These are phyloP conservation scores for Boeremia exigua DNA, from an alignment of 2,329 filamentous ascomycete species.

Conservation along the genomic window DNA sequence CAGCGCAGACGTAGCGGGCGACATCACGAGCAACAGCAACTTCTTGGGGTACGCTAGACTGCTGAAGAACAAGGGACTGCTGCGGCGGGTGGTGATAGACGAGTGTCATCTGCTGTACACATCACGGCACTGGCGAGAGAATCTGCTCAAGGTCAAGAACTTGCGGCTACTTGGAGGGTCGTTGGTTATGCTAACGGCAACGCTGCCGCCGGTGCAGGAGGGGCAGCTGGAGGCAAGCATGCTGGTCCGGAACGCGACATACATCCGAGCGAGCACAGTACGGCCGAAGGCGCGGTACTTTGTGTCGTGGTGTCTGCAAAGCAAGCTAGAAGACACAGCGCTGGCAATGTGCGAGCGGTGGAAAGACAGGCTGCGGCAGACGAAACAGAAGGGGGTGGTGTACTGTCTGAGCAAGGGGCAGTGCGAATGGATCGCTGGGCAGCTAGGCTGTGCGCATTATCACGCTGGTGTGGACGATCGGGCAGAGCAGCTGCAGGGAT, in stretches of 20 bases:
- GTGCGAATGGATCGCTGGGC: too few species aligned
- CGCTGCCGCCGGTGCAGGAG: not conserved
- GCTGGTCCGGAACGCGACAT: not conserved
- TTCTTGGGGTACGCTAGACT: not conserved
- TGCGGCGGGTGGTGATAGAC: not conserved
- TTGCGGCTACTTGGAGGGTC: not conserved
- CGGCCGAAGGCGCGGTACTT: constrained; percentile 6
- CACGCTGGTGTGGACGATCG: constrained; percentile 10
- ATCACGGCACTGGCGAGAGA: not conserved
- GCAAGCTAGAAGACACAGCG: constrained; percentile 3
- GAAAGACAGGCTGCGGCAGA: too few species aligned
- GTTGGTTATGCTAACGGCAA: not conserved
- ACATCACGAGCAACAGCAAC: too few species aligned
- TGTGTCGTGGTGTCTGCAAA: constrained; percentile 8
- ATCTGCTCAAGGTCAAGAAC: not conserved
- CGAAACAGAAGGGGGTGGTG: too few species aligned
- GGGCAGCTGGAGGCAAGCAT: not conserved
- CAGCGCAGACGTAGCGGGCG: too few species aligned
- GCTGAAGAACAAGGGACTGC: not conserved
- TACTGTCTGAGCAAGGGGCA: too few species aligned
- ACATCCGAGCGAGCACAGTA: not conserved
- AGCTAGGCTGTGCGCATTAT: constrained; percentile 27
- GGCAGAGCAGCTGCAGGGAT: constrained; percentile 13
- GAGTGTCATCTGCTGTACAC: not conserved
- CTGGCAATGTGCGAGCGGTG: constrained; percentile 10